A percentile compares a stretch with the other conserved stretches of the same genome.
These are phyloP conservation scores for Yamadazyma atlantica DNA, from an alignment of 1,139 yeast species.

Conservation along the genomic window DNA sequence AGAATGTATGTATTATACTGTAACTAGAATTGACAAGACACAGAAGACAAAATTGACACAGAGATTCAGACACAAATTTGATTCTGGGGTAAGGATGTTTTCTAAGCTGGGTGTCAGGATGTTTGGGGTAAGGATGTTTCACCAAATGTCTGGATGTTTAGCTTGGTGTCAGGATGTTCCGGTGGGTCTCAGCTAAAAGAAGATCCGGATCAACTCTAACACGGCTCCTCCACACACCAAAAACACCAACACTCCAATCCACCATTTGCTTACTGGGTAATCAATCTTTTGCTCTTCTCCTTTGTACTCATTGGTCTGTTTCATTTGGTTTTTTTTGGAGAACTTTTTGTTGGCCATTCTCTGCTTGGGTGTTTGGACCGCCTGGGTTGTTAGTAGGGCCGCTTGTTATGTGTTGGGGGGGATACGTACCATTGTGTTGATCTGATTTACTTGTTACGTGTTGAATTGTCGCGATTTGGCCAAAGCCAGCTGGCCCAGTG, in stretches of 20 bases:
- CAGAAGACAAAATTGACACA: too few relatives aligned
- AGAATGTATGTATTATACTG: neutral
- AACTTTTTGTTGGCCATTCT: conserved; percentile 81
- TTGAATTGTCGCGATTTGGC: neutral
- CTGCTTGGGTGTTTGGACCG: conserved; percentile 77
- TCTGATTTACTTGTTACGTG: neutral
- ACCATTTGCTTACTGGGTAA: conserved; percentile 54
- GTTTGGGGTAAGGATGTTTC: too few relatives aligned
- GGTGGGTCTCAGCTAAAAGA: conserved; percentile 47
- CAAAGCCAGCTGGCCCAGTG: too few relatives aligned
- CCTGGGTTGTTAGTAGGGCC: conserved; percentile 24
- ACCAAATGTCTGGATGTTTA: too few relatives aligned
- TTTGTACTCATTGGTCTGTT: conserved; percentile 62
- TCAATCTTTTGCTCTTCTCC: conserved; percentile 29
- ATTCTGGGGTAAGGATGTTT: too few relatives aligned
- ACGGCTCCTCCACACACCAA: conserved; percentile 82
- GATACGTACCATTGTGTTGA: neutral
- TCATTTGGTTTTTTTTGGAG: conserved; percentile 67
- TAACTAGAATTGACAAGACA: neutral
- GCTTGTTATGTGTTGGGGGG: too few relatives aligned
- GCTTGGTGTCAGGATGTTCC: too few relatives aligned
- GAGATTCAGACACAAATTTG: too few relatives aligned
- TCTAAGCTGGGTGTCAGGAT: too few relatives aligned
- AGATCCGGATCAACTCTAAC: conserved; percentile 60
- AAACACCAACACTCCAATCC: conserved; percentile 65